Evolutionary conservation across 1,284 basidiomycete genomes (phyloP), one percentile per base, ranked within the genome.

Genomic region (Golubevia pallescens): DNA sequence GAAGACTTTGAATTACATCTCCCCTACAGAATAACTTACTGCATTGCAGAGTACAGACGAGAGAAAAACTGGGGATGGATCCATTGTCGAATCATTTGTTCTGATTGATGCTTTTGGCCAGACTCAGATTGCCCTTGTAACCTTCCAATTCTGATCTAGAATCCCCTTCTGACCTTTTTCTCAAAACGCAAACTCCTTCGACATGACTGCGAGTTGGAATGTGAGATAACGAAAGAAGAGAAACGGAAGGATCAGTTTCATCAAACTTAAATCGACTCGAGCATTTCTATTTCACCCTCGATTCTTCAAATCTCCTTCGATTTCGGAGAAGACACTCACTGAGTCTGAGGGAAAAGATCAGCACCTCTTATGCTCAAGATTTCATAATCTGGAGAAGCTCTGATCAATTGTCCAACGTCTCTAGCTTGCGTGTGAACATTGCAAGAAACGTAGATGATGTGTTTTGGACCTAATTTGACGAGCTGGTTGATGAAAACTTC

Each of bases 401-500:
- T 54, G 2, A 85, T 57, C 32, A 85, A 54, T 60, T 73, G 66
- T 0, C 82, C 86, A 0, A 87, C 77, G 69, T 86, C 86, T 21
- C 87, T 72, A 16, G 88, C 87, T 81, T 88, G 88, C 0, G 88
- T 88, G 72, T 88, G 88, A 5, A 88, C 95, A 85, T 98, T 98
- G 86, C 96, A 98, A n/a, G 72, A 76, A 5, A 86, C 77, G 62
- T 86, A 86, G 14, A 85, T 69, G 38, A 86, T 80, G 21, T 74
- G 60, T 19, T 67, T 66, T 0, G 85, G 82, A 1, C 61, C 68
- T n/a, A 85, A 68, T 0, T 70, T 69, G 23, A 84, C 63, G 8
- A 86, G 73, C 57, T 86, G 85, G 20, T 75, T 56, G 32, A 86
- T 68, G 63, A 86, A 86, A 13, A 71, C 73, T 52, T 85, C 74